Percentiles rank a stretch among this genome's conserved stretches.
Conservation (phyloP, 1,284 basidiomycete species). For the Puccinia coronata region DNA sequence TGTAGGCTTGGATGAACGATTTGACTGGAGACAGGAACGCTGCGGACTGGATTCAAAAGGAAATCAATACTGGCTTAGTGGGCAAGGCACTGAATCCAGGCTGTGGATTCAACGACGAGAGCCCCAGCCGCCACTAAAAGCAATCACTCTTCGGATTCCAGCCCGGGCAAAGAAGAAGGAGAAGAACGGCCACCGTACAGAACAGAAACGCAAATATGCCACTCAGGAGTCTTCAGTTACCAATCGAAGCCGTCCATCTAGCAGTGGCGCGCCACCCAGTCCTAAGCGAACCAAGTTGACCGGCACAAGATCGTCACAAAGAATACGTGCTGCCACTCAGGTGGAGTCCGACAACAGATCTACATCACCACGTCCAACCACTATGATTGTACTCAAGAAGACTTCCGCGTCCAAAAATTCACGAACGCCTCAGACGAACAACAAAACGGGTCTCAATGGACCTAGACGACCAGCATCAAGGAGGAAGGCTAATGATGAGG, state of each 20-base stretch:
- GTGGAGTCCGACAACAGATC: not conserved
- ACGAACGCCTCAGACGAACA: not conserved
- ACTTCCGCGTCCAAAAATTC: not conserved
- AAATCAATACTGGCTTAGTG: conserved; percentile 44
- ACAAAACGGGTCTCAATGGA: conserved; percentile 3
- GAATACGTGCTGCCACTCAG: conserved; percentile 18
- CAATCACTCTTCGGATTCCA: conserved; percentile 30
- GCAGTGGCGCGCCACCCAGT: not conserved
- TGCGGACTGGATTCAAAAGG: conserved; percentile 31
- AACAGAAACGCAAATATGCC: conserved; percentile 8
- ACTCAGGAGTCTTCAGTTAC: not conserved
- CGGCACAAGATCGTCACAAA: conserved; percentile 28
- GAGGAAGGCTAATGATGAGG: not conserved
- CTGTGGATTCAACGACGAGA: conserved; percentile 44
- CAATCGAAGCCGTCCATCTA: not conserved
- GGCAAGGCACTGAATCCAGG: conserved; percentile 28
- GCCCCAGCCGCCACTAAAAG: conserved; percentile 23
- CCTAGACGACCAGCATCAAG: conserved; percentile 12
- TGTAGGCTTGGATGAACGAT: conserved; percentile 17
- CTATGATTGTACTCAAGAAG: conserved; percentile 37
- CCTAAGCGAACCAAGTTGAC: conserved; percentile 23
- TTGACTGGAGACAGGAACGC: conserved; percentile 45
- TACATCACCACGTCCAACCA: conserved; percentile 22
- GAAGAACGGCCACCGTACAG: not conserved
- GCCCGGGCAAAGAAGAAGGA: not conserved